Conservation (phyloP, 2,329 filamentous ascomycete species). For the Fusarium neocosmosporiellum region DNA sequence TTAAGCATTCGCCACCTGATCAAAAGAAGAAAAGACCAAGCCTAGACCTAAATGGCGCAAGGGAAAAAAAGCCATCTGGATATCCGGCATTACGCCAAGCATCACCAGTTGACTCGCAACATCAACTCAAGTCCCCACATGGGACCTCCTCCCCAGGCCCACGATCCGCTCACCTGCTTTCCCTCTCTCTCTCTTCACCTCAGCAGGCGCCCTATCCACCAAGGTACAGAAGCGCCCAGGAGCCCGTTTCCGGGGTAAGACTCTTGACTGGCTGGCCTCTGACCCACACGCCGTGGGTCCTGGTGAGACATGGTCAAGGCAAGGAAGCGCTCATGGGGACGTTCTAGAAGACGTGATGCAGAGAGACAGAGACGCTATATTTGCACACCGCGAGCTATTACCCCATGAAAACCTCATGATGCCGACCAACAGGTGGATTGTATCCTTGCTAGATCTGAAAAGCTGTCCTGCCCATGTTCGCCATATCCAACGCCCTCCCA, state of each 20-base stretch:
- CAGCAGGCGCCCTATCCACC: not conserved
- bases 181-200: not conserved
- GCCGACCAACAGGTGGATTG: not conserved
- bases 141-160: constrained; percentile 5
- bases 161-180: not conserved
- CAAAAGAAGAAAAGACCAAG: not conserved
- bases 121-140: constrained; percentile 13
- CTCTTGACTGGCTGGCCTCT: not conserved
- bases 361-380: constrained; percentile 6
- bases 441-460: not conserved
- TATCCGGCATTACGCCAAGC: constrained; percentile 29
- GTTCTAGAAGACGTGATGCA: constrained; percentile 5
- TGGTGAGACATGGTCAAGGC: not conserved
- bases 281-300: not conserved
- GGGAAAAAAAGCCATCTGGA: constrained; percentile 7
- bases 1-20: not conserved
- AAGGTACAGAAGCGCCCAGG: constrained; percentile 5
- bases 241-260: constrained; percentile 20
- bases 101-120: not conserved
- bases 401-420: not conserved
- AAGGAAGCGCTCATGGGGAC: not conserved
- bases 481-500: constrained; percentile 1
- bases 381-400: constrained; percentile 7
- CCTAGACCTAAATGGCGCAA: constrained; percentile 15
- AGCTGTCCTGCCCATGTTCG: not conserved